phyloP scores from a whole-genome alignment of 306 rosid species.

The Hippophae rhamnoides region DNA sequence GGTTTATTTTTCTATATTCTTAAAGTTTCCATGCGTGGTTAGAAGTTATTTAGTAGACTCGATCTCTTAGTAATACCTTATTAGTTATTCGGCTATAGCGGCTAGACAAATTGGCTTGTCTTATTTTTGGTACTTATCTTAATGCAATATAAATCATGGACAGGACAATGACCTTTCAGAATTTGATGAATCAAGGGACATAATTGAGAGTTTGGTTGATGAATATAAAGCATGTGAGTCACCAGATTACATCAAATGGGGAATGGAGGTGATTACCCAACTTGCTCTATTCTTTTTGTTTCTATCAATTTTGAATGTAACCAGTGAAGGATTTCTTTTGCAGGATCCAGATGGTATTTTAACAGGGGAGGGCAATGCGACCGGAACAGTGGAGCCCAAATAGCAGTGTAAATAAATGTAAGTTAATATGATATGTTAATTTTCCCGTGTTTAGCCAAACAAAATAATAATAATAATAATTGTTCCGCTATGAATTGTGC shows the following conservation, averaged over 20 bases:
- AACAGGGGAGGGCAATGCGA: constrained; percentile 75
- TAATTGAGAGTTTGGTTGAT: constrained; percentile 90
- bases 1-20: background rate
- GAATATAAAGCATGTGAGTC: constrained; percentile 98
- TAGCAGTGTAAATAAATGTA: constrained; percentile 42
- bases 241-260: constrained; percentile 99
- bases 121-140: constrained; percentile 19
- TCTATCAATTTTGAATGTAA: constrained; percentile 5
- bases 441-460: too few relatives aligned
- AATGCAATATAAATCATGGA: constrained; percentile 18
- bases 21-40: background rate
- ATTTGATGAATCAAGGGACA: constrained; percentile 95
- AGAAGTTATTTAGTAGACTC: background rate
- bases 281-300: constrained; percentile 10
- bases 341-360: constrained; percentile 76
- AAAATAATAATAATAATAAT: too few relatives aligned
- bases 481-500: too few relatives aligned
- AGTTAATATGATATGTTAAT: background rate
- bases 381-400: constrained; percentile 70
- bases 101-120: constrained; percentile 1
- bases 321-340: constrained; percentile 17
- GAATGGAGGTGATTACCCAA: constrained; percentile 78
- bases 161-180: constrained; percentile 99
- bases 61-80: background rate
- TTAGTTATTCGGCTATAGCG: background rate